Conservation (phyloP, 306 rosid species). For the Sindora glabra region DNA sequence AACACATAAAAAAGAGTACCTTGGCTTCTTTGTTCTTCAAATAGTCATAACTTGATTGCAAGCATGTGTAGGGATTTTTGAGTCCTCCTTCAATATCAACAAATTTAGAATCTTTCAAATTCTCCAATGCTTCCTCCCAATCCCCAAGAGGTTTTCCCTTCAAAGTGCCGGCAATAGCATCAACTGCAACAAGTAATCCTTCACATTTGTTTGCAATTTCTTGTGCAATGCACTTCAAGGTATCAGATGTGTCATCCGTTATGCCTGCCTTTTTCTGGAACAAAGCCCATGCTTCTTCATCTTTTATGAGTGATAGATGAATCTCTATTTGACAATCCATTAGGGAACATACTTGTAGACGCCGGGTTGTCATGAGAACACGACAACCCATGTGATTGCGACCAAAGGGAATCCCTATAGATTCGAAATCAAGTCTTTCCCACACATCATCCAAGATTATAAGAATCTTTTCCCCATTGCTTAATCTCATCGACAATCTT, state of each 20-base stretch:
- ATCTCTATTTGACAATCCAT: not conserved
- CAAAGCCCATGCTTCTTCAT: not conserved
- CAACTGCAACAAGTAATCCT: not conserved
- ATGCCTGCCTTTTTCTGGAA: not conserved
- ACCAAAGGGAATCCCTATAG: not conserved
- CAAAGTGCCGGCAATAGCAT: not conserved
- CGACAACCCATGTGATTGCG: not conserved
- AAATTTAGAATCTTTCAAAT: not conserved
- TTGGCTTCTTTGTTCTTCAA: not conserved
- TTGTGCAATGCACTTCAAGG: not conserved
- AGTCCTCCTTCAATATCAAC: not conserved
- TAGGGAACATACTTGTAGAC: not conserved
- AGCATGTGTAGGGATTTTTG: not conserved
- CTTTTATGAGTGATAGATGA: not conserved
- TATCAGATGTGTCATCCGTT: not conserved
- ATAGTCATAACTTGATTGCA: not conserved
- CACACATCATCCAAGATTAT: not conserved
- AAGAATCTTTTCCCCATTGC: not conserved
- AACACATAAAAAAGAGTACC: not conserved
- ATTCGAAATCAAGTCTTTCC: not conserved
- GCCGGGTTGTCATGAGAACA: not conserved
- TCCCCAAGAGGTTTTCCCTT: not conserved
- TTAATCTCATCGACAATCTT: not conserved
- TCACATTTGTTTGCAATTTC: not conserved
- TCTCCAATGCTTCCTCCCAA: not conserved